These are phyloP conservation scores for Vanilla planifolia DNA, from an alignment of 106 monocot species.

Conservation along the genomic window DNA sequence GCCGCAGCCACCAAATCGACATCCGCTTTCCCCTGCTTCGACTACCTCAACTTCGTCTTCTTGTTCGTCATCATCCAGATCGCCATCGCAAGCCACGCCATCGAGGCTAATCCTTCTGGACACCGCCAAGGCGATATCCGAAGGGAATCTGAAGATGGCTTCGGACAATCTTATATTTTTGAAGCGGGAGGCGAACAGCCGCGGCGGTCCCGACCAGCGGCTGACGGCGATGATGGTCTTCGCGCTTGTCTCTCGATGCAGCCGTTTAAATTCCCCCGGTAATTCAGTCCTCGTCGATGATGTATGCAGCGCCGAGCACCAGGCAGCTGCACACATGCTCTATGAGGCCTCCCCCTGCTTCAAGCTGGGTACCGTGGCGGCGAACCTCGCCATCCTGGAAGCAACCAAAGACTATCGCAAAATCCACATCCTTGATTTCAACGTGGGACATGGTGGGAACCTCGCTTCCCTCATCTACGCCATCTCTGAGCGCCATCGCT, in stretches of 20 bases:
- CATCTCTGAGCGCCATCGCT: conserved; percentile 22
- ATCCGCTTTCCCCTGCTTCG: conserved; percentile 8
- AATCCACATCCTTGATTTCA: conserved; percentile 76
- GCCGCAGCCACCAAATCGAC: background rate
- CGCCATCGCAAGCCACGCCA: conserved; percentile 23
- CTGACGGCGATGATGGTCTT: conserved; percentile 46
- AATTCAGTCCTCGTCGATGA: conserved; percentile 8
- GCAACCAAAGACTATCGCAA: conserved; percentile 19
- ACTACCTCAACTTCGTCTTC: conserved; percentile 39
- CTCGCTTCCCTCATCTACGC: conserved; percentile 41
- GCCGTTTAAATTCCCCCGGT: conserved; percentile 6
- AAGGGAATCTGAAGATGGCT: conserved; percentile 44
- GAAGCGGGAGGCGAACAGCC: conserved; percentile 38
- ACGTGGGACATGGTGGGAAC: conserved; percentile 49
- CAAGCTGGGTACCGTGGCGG: conserved; percentile 42
- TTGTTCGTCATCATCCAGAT: conserved; percentile 28
- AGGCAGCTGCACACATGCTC: conserved; percentile 27
- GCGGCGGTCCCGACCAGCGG: conserved; percentile 66
- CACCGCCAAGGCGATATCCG: conserved; percentile 47
- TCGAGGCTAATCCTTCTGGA: conserved; percentile 58
- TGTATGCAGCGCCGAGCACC: conserved; percentile 42
- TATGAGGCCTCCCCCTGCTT: conserved; percentile 54
- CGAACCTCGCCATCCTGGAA: conserved; percentile 65
- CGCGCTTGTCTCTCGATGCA: conserved; percentile 29
- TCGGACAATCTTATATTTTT: conserved; percentile 20